These are phyloP conservation scores for Pseudonitzschia pungens DNA, from an alignment of 108 stramenopile genomes.

Conservation along the genomic window DNA sequence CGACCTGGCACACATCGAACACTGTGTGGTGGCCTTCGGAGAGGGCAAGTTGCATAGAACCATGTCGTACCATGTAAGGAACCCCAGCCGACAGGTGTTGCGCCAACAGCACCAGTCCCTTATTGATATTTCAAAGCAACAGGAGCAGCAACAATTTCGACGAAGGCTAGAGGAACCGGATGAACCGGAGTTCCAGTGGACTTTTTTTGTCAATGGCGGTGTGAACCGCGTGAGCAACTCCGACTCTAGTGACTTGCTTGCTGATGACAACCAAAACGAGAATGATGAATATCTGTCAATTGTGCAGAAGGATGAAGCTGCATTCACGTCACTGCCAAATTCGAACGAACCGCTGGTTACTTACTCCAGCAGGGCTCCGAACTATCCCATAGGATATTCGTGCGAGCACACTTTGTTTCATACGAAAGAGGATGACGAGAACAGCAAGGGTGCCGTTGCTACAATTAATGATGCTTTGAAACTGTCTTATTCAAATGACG, in stretches of 20 bases:
- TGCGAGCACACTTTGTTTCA: not conserved
- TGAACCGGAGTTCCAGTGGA: not conserved
- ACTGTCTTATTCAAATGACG: not conserved
- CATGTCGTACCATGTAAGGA: conserved; percentile 1
- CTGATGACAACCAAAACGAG: not conserved
- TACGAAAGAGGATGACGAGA: not conserved
- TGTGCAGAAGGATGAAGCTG: not conserved
- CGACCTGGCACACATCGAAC: too few species aligned
- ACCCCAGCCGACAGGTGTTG: not conserved
- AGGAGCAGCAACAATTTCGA: not conserved
- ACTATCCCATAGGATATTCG: conserved; percentile 13
- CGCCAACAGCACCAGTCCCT: not conserved
- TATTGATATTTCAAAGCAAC: not conserved
- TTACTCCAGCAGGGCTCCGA: not conserved
- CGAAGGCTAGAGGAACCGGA: not conserved
- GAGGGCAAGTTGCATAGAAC: too few species aligned
- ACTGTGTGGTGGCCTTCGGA: too few species aligned
- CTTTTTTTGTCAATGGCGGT: not conserved
- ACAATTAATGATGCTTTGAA: not conserved
- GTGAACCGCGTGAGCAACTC: not conserved
- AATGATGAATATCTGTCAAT: not conserved
- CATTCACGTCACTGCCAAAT: not conserved
- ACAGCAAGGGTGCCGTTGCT: not conserved
- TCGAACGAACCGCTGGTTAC: not conserved
- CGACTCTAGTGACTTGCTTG: not conserved